These are phyloP conservation scores for Apophysomyces elegans DNA, from an alignment of 371 early-diverging fungal genomes.

Conservation along the genomic window DNA sequence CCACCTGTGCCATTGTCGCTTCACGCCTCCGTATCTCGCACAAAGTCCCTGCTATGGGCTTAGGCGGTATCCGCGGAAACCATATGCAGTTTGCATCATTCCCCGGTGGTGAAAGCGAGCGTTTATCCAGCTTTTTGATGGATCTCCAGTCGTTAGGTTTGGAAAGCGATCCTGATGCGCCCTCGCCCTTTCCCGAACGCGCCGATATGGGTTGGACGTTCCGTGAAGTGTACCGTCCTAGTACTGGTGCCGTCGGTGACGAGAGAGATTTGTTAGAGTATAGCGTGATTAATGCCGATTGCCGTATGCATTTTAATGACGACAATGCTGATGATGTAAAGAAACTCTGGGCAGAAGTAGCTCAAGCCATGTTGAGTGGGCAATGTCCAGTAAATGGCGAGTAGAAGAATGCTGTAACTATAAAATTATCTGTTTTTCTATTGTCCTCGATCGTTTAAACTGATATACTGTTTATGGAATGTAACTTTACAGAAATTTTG, in stretches of 20 bases:
- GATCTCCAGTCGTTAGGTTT: slow-evolving; percentile 46
- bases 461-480: too few relatives aligned
- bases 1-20: slow-evolving; percentile 57
- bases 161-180: slow-evolving; percentile 46
- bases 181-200: slow-evolving; percentile 50
- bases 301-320: slow-evolving; percentile 50
- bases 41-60: slow-evolving; percentile 54
- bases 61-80: slow-evolving; percentile 57
- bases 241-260: slow-evolving; percentile 23
- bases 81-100: slow-evolving; percentile 59
- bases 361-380: slow-evolving; percentile 34
- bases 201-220: slow-evolving; percentile 63
- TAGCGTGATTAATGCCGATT: slow-evolving; percentile 53
- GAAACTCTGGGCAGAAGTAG: slow-evolving; percentile 48
- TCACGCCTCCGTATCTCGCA: slow-evolving; percentile 55
- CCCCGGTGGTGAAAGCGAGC: slow-evolving; percentile 58
- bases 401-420: not conserved
- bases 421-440: too few relatives aligned
- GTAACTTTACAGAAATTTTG: too few relatives aligned
- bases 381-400: slow-evolving; percentile 42
- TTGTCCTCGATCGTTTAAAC: too few relatives aligned
- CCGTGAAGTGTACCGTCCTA: slow-evolving; percentile 52
- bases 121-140: slow-evolving; percentile 50
- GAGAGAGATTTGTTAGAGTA: slow-evolving; percentile 48
- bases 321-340: slow-evolving; percentile 47